Evolutionary conservation across 257 asterid species (phyloP).

Genomic region (Forsythia viridissima): DNA sequence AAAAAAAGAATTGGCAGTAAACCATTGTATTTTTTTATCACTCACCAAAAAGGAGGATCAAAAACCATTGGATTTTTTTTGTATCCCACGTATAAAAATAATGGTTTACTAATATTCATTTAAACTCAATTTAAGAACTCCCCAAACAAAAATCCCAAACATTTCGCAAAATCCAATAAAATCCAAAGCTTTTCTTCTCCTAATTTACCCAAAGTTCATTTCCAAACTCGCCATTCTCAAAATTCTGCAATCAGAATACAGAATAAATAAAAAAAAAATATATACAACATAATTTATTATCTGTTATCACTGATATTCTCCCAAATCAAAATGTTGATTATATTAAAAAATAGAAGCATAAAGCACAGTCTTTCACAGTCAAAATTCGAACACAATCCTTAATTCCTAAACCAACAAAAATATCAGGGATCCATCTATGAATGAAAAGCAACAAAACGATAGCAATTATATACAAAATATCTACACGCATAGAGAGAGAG

Average conservation of each 20-base stretch:
- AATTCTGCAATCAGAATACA: neutral
- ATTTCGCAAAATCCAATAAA: constrained; percentile 8
- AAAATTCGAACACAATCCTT: neutral
- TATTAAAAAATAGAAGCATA: neutral
- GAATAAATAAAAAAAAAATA: neutral
- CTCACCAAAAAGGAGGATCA: too few relatives aligned
- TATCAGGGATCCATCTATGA: neutral
- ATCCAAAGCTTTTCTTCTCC: neutral
- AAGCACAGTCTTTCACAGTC: neutral
- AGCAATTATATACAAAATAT: neutral
- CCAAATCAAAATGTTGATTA: neutral
- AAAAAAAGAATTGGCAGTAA: too few relatives aligned
- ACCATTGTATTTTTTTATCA: too few relatives aligned
- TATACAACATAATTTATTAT: neutral
- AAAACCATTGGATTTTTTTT: too few relatives aligned
- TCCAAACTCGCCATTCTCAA: too few relatives aligned
- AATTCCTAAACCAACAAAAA: neutral
- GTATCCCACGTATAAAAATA: neutral
- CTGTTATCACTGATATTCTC: neutral
- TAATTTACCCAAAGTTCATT: neutral
- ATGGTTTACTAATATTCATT: neutral
- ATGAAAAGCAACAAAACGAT: neutral
- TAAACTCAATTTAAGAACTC: neutral
- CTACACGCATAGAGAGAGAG: neutral
- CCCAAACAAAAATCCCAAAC: neutral